A percentile compares a stretch with the other conserved stretches of the same genome.
Conservation (phyloP, 495 filamentous ascomycete genomes). For the Annulohypoxylon nitens region DNA sequence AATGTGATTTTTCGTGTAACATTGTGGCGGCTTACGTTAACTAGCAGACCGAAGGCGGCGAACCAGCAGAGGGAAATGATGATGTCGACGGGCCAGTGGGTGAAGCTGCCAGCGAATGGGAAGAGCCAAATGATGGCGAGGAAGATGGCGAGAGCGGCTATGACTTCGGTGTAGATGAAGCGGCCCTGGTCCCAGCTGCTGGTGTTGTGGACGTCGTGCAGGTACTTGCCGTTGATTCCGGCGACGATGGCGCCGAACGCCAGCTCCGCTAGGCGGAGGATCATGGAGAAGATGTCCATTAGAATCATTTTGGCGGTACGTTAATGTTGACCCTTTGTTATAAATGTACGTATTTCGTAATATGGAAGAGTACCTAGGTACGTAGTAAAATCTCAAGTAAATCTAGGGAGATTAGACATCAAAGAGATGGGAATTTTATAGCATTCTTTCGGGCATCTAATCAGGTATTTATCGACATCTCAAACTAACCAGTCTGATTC, state of each 20-base stretch:
- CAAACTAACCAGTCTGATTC: constrained; percentile 4
- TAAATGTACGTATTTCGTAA: not conserved
- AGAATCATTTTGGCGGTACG: constrained; percentile 55
- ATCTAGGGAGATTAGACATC: not conserved
- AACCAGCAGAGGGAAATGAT: constrained; percentile 73
- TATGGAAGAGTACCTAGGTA: not conserved
- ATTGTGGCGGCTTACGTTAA: constrained; percentile 59
- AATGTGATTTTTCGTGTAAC: not conserved
- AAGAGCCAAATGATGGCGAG: constrained; percentile 63
- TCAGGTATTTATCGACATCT: constrained; percentile 38
- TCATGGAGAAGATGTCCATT: constrained; percentile 55
- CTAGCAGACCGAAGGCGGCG: constrained; percentile 72
- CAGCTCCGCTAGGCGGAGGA: constrained; percentile 62
- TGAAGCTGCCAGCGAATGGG: constrained; percentile 60
- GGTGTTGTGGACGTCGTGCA: constrained; percentile 50
- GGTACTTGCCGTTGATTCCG: constrained; percentile 61
- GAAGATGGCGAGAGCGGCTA: constrained; percentile 62
- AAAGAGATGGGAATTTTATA: constrained; percentile 11
- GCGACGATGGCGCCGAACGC: constrained; percentile 63
- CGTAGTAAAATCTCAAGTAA: not conserved
- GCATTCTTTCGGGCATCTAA: constrained; percentile 19
- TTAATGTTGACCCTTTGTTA: constrained; percentile 15
- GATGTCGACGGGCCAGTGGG: constrained; percentile 67
- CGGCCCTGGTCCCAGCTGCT: constrained; percentile 57
- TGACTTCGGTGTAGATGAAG: constrained; percentile 63